Percentiles rank a stretch among this genome's conserved stretches.
Conservation (phyloP, 148 eudicot species). For the Pharnaceum exiguum region DNA sequence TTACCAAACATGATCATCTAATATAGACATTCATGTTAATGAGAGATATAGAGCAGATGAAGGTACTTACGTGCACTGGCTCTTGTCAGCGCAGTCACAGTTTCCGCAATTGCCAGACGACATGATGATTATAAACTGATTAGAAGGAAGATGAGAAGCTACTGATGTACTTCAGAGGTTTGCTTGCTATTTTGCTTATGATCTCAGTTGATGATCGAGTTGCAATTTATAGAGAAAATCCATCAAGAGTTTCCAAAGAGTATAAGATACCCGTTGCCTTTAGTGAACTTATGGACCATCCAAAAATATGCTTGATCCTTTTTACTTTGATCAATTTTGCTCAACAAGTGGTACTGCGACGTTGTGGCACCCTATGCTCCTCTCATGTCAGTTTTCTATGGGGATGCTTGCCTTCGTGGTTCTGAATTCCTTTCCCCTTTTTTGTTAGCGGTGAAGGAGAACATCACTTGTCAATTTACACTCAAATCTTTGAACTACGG, state of each 20-base stretch:
- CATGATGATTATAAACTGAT: no score
- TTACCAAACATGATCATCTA: no score
- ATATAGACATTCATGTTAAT: no score
- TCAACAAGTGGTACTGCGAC: conserved; percentile 8
- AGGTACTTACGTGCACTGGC: conserved; percentile 36
- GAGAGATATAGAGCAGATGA: no score
- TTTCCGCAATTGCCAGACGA: conserved; percentile 34
- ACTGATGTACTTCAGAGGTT: background rate
- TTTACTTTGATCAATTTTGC: conserved; percentile 18
- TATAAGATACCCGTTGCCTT: background rate
- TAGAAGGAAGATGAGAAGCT: background rate
- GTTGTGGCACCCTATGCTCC: conserved; percentile 20
- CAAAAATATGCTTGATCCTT: conserved; percentile 20
- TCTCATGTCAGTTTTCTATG: conserved; percentile 23
- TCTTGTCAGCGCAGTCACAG: conserved; percentile 38
- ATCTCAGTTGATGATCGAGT: background rate
- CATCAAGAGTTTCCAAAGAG: background rate
- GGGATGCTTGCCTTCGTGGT: background rate
- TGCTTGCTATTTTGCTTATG: conserved; percentile 4
- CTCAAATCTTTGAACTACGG: no score
- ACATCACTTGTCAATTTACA: background rate
- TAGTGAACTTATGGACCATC: conserved; percentile 3
- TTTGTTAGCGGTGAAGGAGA: background rate
- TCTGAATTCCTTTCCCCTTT: background rate
- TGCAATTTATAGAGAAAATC: conserved; percentile 29